Percentiles rank a stretch among this genome's conserved stretches.
Evolutionary conservation across 768 basidiomycete genomes (phyloP).

Genomic region (Leccinellum luteum): DNA sequence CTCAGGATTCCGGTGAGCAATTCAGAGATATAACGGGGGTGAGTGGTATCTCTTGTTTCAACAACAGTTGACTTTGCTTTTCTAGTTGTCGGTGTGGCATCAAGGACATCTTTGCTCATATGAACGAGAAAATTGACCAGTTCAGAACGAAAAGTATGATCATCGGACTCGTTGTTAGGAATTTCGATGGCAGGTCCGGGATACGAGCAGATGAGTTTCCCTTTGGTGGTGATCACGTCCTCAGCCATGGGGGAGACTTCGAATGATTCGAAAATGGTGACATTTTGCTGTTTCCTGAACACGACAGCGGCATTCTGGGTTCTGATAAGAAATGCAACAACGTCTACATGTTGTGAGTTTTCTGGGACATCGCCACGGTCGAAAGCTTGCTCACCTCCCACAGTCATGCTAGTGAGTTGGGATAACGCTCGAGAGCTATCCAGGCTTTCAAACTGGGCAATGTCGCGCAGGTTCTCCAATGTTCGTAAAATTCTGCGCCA

Average conservation of each 20-base stretch:
- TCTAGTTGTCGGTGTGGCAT: slow-evolving; percentile 24
- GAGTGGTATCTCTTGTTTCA: not conserved
- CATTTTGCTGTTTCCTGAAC: not conserved
- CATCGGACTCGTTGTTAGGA: not conserved
- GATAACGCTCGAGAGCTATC: slow-evolving; percentile 1
- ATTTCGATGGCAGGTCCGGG: not conserved
- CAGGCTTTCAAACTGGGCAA: slow-evolving; percentile 8
- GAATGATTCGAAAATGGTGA: slow-evolving; percentile 35
- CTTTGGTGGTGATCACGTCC: not conserved
- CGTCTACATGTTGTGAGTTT: slow-evolving; percentile 25
- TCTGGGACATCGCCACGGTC: not conserved
- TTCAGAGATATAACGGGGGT: slow-evolving; percentile 15
- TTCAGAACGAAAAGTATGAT: slow-evolving; percentile 27
- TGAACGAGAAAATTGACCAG: slow-evolving; percentile 37
- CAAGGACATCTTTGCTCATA: slow-evolving; percentile 31
- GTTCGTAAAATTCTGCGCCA: not conserved
- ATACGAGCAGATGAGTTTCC: not conserved
- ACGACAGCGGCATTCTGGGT: not conserved
- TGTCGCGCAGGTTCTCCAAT: not conserved
- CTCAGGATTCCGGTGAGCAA: slow-evolving; percentile 44
- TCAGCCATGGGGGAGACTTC: slow-evolving; percentile 37
- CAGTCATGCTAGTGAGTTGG: slow-evolving; percentile 7
- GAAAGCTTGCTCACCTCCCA: slow-evolving; percentile 1
- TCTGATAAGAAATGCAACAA: slow-evolving; percentile 15
- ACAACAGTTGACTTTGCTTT: not conserved